These are phyloP conservation scores for Fonsecaea pugnacius DNA, from an alignment of 2,329 filamentous ascomycete genomes.

Conservation along the genomic window DNA sequence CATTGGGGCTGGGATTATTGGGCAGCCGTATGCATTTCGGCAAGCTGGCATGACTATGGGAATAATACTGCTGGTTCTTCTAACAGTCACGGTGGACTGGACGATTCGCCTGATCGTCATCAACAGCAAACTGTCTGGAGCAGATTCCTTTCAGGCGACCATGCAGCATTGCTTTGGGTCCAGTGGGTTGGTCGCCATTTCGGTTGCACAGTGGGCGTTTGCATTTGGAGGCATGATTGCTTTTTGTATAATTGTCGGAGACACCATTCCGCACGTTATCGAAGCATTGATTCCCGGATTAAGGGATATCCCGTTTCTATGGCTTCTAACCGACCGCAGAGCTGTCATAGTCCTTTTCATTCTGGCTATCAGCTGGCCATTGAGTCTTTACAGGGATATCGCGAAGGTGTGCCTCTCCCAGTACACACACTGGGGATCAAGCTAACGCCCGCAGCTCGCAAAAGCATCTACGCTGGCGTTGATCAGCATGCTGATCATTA, in stretches of 20 bases:
- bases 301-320: slow-evolving; percentile 72
- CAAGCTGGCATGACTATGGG: slow-evolving; percentile 88
- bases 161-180: slow-evolving; percentile 94
- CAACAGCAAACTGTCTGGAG: slow-evolving; percentile 94
- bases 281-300: slow-evolving; percentile 79
- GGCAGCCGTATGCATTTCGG: slow-evolving; percentile 92
- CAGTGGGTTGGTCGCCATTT: slow-evolving; percentile 84
- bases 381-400: slow-evolving; percentile 95
- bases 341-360: slow-evolving; percentile 88
- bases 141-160: slow-evolving; percentile 92
- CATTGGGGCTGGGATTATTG: slow-evolving; percentile 75
- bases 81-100: slow-evolving; percentile 93
- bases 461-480: slow-evolving; percentile 94
- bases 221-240: slow-evolving; percentile 99
- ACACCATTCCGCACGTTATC: slow-evolving; percentile 91
- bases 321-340: slow-evolving; percentile 78
- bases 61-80: slow-evolving; percentile 72
- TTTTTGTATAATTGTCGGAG: slow-evolving; percentile 95
- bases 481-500: slow-evolving; percentile 88
- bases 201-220: slow-evolving; percentile 94
- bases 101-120: slow-evolving; percentile 96
- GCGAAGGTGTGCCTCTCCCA: slow-evolving; percentile 70
- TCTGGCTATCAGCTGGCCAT: slow-evolving; percentile 81
- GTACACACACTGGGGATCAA: slow-evolving; percentile 10
- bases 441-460: slow-evolving; percentile 68